phyloP scores from a whole-genome alignment of 2,329 filamentous ascomycete species.

The Dactylella cylindrospora region DNA sequence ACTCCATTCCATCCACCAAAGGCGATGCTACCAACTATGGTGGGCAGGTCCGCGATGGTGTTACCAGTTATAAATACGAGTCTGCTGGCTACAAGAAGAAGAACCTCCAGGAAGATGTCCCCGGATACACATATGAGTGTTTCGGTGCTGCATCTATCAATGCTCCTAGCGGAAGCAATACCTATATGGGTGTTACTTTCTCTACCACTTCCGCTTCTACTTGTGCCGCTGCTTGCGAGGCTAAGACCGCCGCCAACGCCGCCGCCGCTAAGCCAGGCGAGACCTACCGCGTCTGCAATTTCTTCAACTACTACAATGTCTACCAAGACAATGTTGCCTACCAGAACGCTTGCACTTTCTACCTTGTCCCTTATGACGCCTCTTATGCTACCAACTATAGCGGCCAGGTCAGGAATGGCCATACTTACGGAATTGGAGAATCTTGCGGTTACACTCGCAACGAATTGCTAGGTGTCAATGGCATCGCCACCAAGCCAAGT shows the following conservation, averaged over 20 bases:
- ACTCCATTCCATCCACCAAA: slow-evolving; percentile 15
- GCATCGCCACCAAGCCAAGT: slow-evolving; percentile 4
- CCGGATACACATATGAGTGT: slow-evolving; percentile 10
- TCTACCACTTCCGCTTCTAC: slow-evolving; percentile 1
- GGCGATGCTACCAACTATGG: slow-evolving; percentile 5
- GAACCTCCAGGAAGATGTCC: slow-evolving; percentile 5
- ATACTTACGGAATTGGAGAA: slow-evolving; percentile 13
- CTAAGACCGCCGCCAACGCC: slow-evolving; percentile 6
- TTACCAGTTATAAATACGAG: slow-evolving; percentile 6
- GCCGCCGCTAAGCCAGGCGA: neutral
- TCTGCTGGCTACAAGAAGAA: slow-evolving; percentile 16
- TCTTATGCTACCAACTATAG: slow-evolving; percentile 10
- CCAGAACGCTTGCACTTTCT: slow-evolving; percentile 16
- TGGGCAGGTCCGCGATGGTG: slow-evolving; percentile 1
- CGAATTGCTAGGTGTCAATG: neutral
- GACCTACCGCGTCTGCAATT: slow-evolving; percentile 16
- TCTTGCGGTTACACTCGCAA: slow-evolving; percentile 13
- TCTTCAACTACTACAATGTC: slow-evolving; percentile 24
- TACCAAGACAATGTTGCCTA: slow-evolving; percentile 9
- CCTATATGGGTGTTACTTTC: slow-evolving; percentile 18
- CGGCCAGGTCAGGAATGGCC: slow-evolving; percentile 4
- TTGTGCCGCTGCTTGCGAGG: slow-evolving; percentile 10
- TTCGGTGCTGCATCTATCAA: slow-evolving; percentile 10
- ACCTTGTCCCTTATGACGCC: slow-evolving; percentile 1
- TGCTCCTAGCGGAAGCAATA: neutral